Evolutionary conservation across 257 asterid species (phyloP), one percentile per base, ranked within the genome.

Genomic region (Rehmannia glutinosa): DNA sequence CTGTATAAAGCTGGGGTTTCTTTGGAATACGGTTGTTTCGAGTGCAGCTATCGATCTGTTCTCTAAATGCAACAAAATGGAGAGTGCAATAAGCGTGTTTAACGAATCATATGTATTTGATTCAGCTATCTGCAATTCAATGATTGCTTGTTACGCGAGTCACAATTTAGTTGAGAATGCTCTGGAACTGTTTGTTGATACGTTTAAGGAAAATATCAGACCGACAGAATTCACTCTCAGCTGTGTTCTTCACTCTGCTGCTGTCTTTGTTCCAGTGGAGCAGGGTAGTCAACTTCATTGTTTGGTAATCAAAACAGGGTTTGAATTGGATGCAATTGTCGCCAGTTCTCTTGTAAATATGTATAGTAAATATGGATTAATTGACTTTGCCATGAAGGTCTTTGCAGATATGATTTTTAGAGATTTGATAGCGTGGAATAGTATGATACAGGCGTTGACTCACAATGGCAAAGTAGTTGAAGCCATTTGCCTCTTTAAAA

Each of bases 381-480:
- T 80, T 28, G 82, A 75, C 13, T 75, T 56, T 10, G 84, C 92
- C 56, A 30, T 55, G 45, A 61, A 58, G 23, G 75, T 82, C 19
- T 86, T 84, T 56, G 32, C 30, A 5, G 35, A 71, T 16, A 83
- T 80, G 79, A 67, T 3, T 70, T 49, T 51, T 27, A 72, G 78
- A 73, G 95, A 89, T 80, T 82, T 89, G 72, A 84, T 86, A 69
- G 78, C 75, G n/a, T 89, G 84, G 83, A 89, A 89, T 56, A 81
- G 80, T 32, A 79, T 86, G 75, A 84, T 89, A 52, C 25, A 75
- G 25, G 90, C 85, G 1, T 61, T 86, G 78, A 69, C 86, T 33
- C 75, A 73, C 56, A 80, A 84, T 69, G 96, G 96, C 52, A 70
- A 84, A 69, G 33, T 21, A n/a, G 66, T 38, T 3, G 82, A 89